These are phyloP conservation scores for Trypanosoma avium DNA, from an alignment of 208 protist species.

Conservation along the genomic window DNA sequence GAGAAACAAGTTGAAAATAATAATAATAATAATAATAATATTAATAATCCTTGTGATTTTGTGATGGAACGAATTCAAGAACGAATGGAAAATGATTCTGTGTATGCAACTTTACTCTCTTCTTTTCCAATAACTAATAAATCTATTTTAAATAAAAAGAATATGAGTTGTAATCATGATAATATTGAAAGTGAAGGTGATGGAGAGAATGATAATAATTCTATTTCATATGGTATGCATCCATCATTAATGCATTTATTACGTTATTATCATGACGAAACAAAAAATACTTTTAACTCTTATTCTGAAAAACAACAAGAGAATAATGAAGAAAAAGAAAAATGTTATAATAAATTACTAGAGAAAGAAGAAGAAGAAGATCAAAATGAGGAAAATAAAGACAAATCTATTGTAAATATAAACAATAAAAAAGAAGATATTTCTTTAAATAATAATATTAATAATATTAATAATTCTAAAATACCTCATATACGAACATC, in stretches of 20 bases:
- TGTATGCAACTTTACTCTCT: not conserved
- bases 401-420: too few relatives aligned
- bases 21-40: too few relatives aligned
- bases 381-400: not conserved
- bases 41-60: too few relatives aligned
- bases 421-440: too few relatives aligned
- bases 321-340: not conserved
- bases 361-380: not conserved
- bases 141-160: too few relatives aligned
- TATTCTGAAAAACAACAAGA: not conserved
- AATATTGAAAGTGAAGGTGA: not conserved
- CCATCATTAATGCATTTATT: slow-evolving; percentile 17
- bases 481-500: not conserved
- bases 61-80: slow-evolving; percentile 21
- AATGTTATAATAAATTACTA: not conserved
- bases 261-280: slow-evolving; percentile 13
- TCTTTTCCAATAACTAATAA: too few relatives aligned
- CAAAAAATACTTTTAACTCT: not conserved
- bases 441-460: not conserved
- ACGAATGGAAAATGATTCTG: too few relatives aligned
- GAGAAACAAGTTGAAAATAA: slow-evolving; percentile 2
- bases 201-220: not conserved
- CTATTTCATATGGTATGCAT: slow-evolving; percentile 9
- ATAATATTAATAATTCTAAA: not conserved
- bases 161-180: not conserved